Conservation (phyloP, 192 early-diverging fungal genomes). For the Coemansia sp. region DNA sequence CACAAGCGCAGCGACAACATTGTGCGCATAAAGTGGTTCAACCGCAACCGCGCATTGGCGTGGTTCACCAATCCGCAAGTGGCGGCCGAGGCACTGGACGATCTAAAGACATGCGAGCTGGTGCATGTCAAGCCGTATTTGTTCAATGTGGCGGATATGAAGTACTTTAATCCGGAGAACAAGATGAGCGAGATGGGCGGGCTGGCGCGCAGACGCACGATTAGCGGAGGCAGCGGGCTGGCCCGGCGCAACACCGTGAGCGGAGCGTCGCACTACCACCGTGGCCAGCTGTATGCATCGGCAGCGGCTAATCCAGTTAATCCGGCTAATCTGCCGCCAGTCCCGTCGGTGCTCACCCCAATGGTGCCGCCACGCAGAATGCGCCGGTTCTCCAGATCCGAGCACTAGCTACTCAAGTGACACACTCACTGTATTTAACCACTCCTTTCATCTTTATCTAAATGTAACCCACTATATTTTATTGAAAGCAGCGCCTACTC, state of each 20-base stretch:
- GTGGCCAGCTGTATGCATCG: slow-evolving; percentile 44
- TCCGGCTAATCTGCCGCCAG: slow-evolving; percentile 24
- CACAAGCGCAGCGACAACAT: slow-evolving; percentile 56
- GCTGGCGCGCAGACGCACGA: slow-evolving; percentile 49
- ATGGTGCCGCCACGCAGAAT: slow-evolving; percentile 29
- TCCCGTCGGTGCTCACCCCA: slow-evolving; percentile 28
- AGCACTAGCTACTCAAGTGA: slow-evolving; percentile 4
- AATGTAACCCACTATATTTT: background rate
- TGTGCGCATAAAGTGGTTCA: slow-evolving; percentile 57
- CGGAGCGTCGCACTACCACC: slow-evolving; percentile 55
- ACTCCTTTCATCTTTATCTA: background rate
- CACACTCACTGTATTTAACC: background rate
- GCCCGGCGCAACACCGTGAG: slow-evolving; percentile 57
- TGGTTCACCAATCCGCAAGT: slow-evolving; percentile 52
- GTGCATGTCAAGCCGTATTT: slow-evolving; percentile 48
- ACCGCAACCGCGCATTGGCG: slow-evolving; percentile 53
- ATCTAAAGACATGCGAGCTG: slow-evolving; percentile 44
- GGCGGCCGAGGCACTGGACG: slow-evolving; percentile 47
- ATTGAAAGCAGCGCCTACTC: slow-evolving; percentile 7
- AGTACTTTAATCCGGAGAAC: slow-evolving; percentile 53
- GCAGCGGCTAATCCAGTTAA: slow-evolving; percentile 13
- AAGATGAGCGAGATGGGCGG: slow-evolving; percentile 39
- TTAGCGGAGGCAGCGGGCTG: slow-evolving; percentile 44
- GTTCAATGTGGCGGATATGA: slow-evolving; percentile 46
- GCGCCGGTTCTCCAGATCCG: slow-evolving; percentile 33